A percentile compares a stretch with the other conserved stretches of the same genome.
phyloP scores from a whole-genome alignment of 2,329 filamentous ascomycete species.

The Triangularia verruculosa region DNA sequence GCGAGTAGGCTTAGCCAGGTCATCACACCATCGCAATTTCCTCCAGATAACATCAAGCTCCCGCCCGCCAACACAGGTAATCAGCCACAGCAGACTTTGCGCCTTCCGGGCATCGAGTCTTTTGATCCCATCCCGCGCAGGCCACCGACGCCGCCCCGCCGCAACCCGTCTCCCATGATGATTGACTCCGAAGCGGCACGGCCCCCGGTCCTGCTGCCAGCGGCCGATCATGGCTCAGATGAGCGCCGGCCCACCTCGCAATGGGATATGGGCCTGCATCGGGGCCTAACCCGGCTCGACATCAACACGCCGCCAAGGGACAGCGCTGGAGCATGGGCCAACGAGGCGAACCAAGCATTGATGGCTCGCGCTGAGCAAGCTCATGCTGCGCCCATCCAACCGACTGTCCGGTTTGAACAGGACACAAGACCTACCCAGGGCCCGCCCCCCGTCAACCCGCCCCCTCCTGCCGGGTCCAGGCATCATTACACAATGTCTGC shows the following conservation, averaged over 20 bases:
- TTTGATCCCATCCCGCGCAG: slow-evolving; percentile 74
- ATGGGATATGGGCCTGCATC: slow-evolving; percentile 65
- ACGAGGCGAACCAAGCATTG: slow-evolving; percentile 53
- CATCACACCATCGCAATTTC: slow-evolving; percentile 63
- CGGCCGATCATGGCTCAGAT: slow-evolving; percentile 37
- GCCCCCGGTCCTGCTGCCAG: slow-evolving; percentile 35
- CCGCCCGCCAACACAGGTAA: slow-evolving; percentile 43
- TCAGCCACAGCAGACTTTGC: slow-evolving; percentile 57
- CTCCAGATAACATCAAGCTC: slow-evolving; percentile 51
- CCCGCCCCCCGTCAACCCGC: slow-evolving; percentile 15
- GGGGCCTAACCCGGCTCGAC: slow-evolving; percentile 64
- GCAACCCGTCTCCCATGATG: slow-evolving; percentile 73
- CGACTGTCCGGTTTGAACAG: slow-evolving; percentile 54
- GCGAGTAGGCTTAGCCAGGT: slow-evolving; percentile 71
- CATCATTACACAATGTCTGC: slow-evolving; percentile 62
- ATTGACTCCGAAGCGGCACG: slow-evolving; percentile 54
- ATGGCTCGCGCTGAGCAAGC: slow-evolving; percentile 53
- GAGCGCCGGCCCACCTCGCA: slow-evolving; percentile 49
- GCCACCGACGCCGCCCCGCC: slow-evolving; percentile 59
- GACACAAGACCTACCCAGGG: slow-evolving; percentile 38
- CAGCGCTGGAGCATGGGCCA: slow-evolving; percentile 54
- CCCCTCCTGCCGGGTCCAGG: slow-evolving; percentile 24
- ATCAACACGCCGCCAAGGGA: slow-evolving; percentile 55
- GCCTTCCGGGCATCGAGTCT: slow-evolving; percentile 86
- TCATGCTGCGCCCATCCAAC: slow-evolving; percentile 38